Conservation (phyloP, 2,329 filamentous ascomycete genomes). For the Phoma sp. region DNA sequence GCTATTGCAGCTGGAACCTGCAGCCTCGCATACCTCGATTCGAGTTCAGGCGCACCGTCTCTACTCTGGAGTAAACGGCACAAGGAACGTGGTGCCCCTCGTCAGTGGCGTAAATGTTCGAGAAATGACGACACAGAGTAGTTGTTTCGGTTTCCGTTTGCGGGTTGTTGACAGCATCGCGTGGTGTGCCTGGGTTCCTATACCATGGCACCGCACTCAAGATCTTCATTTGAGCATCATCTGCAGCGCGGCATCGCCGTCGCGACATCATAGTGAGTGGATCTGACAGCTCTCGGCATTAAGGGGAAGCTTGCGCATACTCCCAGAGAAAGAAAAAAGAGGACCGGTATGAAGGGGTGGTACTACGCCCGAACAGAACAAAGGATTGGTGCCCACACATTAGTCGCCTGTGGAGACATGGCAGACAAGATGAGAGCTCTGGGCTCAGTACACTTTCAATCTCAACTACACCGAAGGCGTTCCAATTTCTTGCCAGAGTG, state of each 20-base stretch:
- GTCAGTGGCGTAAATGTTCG: not conserved
- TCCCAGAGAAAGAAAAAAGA: not conserved
- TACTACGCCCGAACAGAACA: not conserved
- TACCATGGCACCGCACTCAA: constrained; percentile 6
- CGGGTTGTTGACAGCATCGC: constrained; percentile 10
- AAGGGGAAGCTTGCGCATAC: not conserved
- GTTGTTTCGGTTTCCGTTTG: constrained; percentile 11
- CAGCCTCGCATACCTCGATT: not conserved
- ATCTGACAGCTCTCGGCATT: not conserved
- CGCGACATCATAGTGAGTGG: not conserved
- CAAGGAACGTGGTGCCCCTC: not conserved
- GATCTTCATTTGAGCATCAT: constrained; percentile 3
- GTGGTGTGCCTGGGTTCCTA: constrained; percentile 7
- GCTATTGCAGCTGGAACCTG: not conserved
- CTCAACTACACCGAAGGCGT: too few species aligned
- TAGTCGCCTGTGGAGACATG: too few species aligned
- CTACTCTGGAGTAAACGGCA: not conserved
- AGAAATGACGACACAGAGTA: constrained; percentile 8
- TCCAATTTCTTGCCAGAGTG: too few species aligned
- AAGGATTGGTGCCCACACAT: not conserved
- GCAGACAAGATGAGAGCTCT: not conserved
- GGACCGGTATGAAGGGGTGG: not conserved
- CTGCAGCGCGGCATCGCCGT: not conserved
- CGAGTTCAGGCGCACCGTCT: not conserved
- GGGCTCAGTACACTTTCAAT: not conserved